Evolutionary conservation across 192 early-diverging fungal genomes (phyloP).

Genomic region (Diversispora eburnea): DNA sequence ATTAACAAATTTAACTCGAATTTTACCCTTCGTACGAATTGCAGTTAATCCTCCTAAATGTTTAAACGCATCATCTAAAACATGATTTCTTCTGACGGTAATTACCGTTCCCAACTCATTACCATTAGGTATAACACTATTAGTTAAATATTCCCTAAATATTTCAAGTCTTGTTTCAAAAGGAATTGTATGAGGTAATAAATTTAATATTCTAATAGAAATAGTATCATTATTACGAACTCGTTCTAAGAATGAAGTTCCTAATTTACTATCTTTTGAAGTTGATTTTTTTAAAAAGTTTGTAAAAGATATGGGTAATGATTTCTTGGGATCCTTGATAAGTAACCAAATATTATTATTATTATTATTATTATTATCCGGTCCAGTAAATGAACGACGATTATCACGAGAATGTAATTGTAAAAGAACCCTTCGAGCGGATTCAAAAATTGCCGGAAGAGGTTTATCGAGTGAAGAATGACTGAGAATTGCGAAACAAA

Average conservation of each 20-base stretch:
- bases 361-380: conserved; percentile 36
- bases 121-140: conserved; percentile 12
- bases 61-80: conserved; percentile 71
- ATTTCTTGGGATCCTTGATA: conserved; percentile 32
- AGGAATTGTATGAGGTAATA: conserved; percentile 86
- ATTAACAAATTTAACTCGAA: conserved; percentile 51
- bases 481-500: conserved; percentile 58
- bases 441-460: conserved; percentile 38
- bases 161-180: conserved; percentile 82
- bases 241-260: conserved; percentile 1
- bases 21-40: conserved; percentile 42
- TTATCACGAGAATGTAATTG: conserved; percentile 66
- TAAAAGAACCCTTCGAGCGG: conserved; percentile 54
- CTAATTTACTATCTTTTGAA: neutral
- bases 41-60: conserved; percentile 48
- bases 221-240: conserved; percentile 29
- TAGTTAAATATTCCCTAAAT: conserved; percentile 71
- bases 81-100: conserved; percentile 56
- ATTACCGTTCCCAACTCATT: conserved; percentile 25
- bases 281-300: conserved; percentile 14
- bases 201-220: conserved; percentile 60
- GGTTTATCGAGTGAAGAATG: conserved; percentile 23
- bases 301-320: conserved; percentile 3
- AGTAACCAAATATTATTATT: conserved; percentile 52
- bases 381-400: conserved; percentile 55